Evolutionary conservation across 176 grass and related monocot genomes (phyloP).

Genomic region (Phyllostachys edulis): DNA sequence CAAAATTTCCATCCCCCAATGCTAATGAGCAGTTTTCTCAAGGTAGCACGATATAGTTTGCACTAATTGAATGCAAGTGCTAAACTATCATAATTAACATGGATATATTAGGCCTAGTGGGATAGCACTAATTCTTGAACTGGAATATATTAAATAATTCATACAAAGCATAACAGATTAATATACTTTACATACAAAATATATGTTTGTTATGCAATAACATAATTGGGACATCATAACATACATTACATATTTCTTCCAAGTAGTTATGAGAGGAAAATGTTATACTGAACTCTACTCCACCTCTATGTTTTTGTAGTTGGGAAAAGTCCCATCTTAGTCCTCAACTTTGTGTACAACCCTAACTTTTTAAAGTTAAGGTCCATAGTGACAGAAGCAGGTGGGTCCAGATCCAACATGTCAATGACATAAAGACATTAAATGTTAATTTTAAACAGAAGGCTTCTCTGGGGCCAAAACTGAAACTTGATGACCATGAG

Average conservation of each 20-base stretch:
- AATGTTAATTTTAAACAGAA: constrained; percentile 2
- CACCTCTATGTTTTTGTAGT: not conserved
- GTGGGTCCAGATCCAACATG: not conserved
- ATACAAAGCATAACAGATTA: not conserved
- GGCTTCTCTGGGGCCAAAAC: not conserved
- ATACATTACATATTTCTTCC: not conserved
- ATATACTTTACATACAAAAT: not conserved
- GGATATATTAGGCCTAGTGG: not conserved
- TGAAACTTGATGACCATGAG: not conserved
- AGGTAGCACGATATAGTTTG: not conserved
- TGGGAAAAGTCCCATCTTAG: not conserved
- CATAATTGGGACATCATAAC: not conserved
- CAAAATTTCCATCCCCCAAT: not conserved
- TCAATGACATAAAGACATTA: not conserved
- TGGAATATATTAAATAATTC: constrained; percentile 3
- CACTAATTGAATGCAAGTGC: not conserved
- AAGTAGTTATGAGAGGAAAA: not conserved
- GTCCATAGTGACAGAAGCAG: not conserved
- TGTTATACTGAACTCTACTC: not conserved
- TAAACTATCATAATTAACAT: constrained; percentile 3
- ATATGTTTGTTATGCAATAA: not conserved
- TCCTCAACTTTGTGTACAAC: not conserved
- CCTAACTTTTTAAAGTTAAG: not conserved
- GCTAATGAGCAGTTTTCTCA: not conserved
- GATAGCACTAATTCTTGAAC: not conserved